Conservation (phyloP, 2,329 filamentous ascomycete genomes). For the Diaporthe aspalathi region DNA sequence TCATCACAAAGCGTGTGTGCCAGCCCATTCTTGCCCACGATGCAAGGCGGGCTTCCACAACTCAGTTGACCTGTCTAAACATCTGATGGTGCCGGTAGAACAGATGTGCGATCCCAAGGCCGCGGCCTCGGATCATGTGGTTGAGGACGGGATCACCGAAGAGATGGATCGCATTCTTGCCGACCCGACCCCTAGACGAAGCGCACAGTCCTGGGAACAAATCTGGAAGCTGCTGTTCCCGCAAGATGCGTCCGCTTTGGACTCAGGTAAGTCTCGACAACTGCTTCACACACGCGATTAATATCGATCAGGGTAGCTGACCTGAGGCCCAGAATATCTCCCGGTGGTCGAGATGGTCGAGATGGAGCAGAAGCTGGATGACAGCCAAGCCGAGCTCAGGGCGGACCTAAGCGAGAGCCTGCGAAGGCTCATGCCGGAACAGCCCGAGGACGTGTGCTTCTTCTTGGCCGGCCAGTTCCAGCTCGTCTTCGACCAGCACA, state of each 20-base stretch:
- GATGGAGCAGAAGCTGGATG: slow-evolving; percentile 37
- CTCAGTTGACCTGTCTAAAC: slow-evolving; percentile 24
- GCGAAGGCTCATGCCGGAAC: slow-evolving; percentile 33
- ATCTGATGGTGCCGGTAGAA: slow-evolving; percentile 35
- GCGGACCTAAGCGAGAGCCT: slow-evolving; percentile 35
- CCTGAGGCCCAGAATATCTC: slow-evolving; percentile 21
- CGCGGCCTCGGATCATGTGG: background rate
- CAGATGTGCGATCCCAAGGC: slow-evolving; percentile 34
- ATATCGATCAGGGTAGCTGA: background rate
- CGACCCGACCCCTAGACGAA: slow-evolving; percentile 13
- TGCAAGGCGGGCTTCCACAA: slow-evolving; percentile 32
- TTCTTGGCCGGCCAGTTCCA: slow-evolving; percentile 38
- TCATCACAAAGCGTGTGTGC: slow-evolving; percentile 18
- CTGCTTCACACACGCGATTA: background rate
- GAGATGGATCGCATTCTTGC: slow-evolving; percentile 31
- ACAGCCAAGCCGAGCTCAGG: slow-evolving; percentile 36
- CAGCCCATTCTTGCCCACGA: slow-evolving; percentile 31
- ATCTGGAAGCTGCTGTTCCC: slow-evolving; percentile 37
- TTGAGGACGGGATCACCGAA: slow-evolving; percentile 35
- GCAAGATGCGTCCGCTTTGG: slow-evolving; percentile 28
- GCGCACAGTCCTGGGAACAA: slow-evolving; percentile 30
- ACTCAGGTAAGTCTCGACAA: slow-evolving; percentile 25
- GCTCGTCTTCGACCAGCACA: slow-evolving; percentile 38
- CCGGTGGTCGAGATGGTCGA: slow-evolving; percentile 37
- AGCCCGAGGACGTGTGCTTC: slow-evolving; percentile 30